phyloP scores from a whole-genome alignment of 164 flowering plant genomes.

The Malania oleifera region DNA sequence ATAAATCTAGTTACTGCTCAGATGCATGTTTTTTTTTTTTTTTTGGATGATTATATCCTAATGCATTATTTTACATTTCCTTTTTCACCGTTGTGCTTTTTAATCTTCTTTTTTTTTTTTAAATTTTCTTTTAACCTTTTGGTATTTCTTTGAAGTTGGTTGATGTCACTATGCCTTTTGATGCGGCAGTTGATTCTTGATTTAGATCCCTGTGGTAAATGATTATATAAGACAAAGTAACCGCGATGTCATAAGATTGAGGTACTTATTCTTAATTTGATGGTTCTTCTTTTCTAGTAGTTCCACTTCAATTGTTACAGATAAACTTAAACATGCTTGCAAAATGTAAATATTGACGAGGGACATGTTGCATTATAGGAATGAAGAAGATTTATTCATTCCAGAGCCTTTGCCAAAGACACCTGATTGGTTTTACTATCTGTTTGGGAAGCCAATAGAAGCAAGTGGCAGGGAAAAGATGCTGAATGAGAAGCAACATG shows the following conservation, averaged over 20 bases:
- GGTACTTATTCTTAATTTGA: constrained; percentile 28
- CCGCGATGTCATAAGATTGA: constrained; percentile 23
- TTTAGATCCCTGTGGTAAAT: constrained; percentile 52
- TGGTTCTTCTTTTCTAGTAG: not conserved
- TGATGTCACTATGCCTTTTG: not conserved
- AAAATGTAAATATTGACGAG: too few relatives aligned
- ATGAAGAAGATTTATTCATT: constrained; percentile 33
- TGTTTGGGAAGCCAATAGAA: constrained; percentile 78
- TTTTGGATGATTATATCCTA: too few relatives aligned
- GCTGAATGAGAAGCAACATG: constrained; percentile 43
- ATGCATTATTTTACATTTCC: too few relatives aligned
- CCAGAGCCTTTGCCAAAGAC: constrained; percentile 71
- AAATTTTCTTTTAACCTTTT: too few relatives aligned
- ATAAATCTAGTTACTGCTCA: too few relatives aligned
- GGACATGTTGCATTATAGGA: too few relatives aligned
- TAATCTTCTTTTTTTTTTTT: too few relatives aligned
- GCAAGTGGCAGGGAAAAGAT: constrained; percentile 48
- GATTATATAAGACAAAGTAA: constrained; percentile 32
- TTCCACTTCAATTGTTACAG: not conserved
- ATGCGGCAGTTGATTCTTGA: constrained; percentile 54
- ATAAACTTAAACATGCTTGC: not conserved
- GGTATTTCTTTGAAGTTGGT: too few relatives aligned
- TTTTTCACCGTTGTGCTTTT: too few relatives aligned
- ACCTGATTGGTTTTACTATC: constrained; percentile 80
- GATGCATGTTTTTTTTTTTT: too few relatives aligned